Evolutionary conservation across 2,329 filamentous ascomycete genomes (phyloP).

Genomic region (Fusarium acutatum): DNA sequence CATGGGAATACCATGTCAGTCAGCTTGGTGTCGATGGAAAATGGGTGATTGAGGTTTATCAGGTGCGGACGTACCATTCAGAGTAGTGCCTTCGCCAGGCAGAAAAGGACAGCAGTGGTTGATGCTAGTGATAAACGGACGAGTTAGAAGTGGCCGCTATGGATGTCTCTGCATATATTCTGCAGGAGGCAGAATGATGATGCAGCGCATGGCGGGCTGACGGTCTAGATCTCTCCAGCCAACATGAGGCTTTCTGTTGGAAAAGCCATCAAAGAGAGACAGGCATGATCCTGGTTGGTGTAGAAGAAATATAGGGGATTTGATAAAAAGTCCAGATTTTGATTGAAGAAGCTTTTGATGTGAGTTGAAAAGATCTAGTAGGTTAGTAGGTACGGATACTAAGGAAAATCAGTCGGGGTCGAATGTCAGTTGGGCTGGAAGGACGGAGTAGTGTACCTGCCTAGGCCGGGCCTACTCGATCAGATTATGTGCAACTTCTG

Average conservation of each 20-base stretch:
- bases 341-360: background rate
- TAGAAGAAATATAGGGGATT: background rate
- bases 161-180: conserved; percentile 25
- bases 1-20: conserved; percentile 27
- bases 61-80: conserved; percentile 14
- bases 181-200: conserved; percentile 23
- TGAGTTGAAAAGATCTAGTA: background rate
- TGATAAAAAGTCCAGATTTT: background rate
- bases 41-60: conserved; percentile 24
- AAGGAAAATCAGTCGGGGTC: background rate
- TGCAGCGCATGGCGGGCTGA: conserved; percentile 15
- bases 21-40: conserved; percentile 20
- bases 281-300: conserved; percentile 6
- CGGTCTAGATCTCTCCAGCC: conserved; percentile 29
- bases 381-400: background rate
- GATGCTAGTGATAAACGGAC: conserved; percentile 9
- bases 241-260: conserved; percentile 2
- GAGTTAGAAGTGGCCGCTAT: conserved; percentile 11
- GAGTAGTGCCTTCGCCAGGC: conserved; percentile 3
- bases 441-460: background rate
- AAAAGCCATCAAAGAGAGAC: background rate
- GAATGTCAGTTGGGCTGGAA: background rate
- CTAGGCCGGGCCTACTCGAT: background rate
- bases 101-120: background rate
- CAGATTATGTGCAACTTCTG: background rate